These are phyloP conservation scores for Penicillium sp. DNA, from an alignment of 2,329 filamentous ascomycete genomes.

Conservation along the genomic window DNA sequence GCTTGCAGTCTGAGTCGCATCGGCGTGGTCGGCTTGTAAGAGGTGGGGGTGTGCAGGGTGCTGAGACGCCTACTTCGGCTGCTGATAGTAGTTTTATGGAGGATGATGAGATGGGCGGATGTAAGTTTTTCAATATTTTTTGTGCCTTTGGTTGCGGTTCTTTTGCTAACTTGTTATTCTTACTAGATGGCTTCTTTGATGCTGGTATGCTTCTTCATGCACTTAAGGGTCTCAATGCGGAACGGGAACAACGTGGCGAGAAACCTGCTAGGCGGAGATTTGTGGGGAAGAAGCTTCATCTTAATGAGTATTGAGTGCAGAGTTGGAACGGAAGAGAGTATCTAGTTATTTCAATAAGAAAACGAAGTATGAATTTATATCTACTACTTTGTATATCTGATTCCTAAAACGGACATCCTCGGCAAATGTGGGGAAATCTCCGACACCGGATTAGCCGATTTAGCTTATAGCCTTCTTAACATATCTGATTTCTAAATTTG, in stretches of 20 bases:
- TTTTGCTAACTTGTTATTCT: slow-evolving; percentile 8
- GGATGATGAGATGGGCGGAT: slow-evolving; percentile 88
- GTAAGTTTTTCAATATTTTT: slow-evolving; percentile 60
- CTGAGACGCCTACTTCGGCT: slow-evolving; percentile 61
- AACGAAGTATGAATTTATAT: neutral
- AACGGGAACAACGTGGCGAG: slow-evolving; percentile 36
- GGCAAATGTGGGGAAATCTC: slow-evolving; percentile 19
- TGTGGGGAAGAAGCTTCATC: slow-evolving; percentile 49
- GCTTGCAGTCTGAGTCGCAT: slow-evolving; percentile 46
- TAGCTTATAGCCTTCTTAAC: slow-evolving; percentile 13
- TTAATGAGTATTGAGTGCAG: slow-evolving; percentile 44
- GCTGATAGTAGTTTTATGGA: slow-evolving; percentile 71
- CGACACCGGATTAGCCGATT: slow-evolving; percentile 21
- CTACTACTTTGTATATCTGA: too few species aligned
- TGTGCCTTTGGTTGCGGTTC: neutral
- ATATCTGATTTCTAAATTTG: neutral
- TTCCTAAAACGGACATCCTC: neutral
- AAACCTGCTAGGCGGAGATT: slow-evolving; percentile 40
- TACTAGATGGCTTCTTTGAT: slow-evolving; percentile 90
- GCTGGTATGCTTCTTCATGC: slow-evolving; percentile 91
- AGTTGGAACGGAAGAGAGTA: neutral
- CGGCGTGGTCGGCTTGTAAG: slow-evolving; percentile 71
- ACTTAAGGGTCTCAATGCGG: slow-evolving; percentile 60
- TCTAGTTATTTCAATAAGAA: neutral
- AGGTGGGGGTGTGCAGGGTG: slow-evolving; percentile 50